Conservation (phyloP, 768 basidiomycete genomes). For the Russula virescens region DNA sequence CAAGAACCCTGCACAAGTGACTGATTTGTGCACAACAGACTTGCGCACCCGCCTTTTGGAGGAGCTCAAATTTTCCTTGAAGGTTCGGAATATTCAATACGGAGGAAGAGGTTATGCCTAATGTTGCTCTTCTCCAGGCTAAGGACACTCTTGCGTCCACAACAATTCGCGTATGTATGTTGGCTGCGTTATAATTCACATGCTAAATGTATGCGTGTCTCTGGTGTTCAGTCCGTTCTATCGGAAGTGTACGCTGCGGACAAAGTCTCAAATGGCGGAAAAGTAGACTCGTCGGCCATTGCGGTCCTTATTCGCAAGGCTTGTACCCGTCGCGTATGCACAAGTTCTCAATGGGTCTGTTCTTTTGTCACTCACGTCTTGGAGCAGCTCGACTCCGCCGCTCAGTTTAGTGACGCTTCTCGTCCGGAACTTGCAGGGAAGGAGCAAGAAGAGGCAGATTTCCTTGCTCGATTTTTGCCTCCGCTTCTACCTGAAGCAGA, state of each 20-base stretch:
- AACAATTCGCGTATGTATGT: slow-evolving; percentile 40
- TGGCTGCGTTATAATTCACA: neutral
- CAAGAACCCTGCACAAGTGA: neutral
- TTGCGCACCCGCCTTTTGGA: slow-evolving; percentile 46
- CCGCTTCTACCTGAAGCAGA: slow-evolving; percentile 51
- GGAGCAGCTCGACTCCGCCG: slow-evolving; percentile 51
- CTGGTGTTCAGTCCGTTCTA: slow-evolving; percentile 51
- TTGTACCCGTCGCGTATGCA: slow-evolving; percentile 50
- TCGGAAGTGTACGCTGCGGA: slow-evolving; percentile 65
- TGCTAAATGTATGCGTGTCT: neutral
- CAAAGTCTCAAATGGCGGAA: slow-evolving; percentile 42
- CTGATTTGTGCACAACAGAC: slow-evolving; percentile 33
- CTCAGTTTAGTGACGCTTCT: slow-evolving; percentile 50
- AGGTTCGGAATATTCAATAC: slow-evolving; percentile 36
- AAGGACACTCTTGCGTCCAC: slow-evolving; percentile 54
- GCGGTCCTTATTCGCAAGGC: slow-evolving; percentile 54
- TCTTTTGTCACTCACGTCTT: neutral
- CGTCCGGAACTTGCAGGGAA: slow-evolving; percentile 61
- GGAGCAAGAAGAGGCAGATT: slow-evolving; percentile 50
- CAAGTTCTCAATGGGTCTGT: neutral
- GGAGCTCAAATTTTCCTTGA: slow-evolving; percentile 63
- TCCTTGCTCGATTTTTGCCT: slow-evolving; percentile 54
- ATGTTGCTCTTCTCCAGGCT: slow-evolving; percentile 34
- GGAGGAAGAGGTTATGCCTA: neutral
- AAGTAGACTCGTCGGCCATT: slow-evolving; percentile 44